These are phyloP conservation scores for Drosera spatulata DNA, from an alignment of 179 eudicot genomes.

Conservation along the genomic window DNA sequence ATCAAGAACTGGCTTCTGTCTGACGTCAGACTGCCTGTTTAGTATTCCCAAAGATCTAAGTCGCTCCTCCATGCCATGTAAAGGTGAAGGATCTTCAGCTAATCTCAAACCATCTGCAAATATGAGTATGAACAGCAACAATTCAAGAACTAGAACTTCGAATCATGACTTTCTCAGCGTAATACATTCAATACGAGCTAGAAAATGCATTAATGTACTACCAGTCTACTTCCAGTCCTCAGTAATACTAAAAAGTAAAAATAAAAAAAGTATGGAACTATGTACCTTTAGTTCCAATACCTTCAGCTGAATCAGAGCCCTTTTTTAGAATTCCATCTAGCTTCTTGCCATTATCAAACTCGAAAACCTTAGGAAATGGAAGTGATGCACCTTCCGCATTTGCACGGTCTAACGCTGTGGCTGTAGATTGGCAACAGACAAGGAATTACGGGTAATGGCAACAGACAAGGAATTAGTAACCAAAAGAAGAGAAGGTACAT, in stretches of 20 bases:
- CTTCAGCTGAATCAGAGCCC: slow-evolving; percentile 10
- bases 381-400: slow-evolving; percentile 81
- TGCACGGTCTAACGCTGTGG: slow-evolving; percentile 85
- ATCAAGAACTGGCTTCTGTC: slow-evolving; percentile 18
- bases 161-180: neutral
- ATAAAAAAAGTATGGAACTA: neutral
- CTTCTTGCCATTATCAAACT: slow-evolving; percentile 24
- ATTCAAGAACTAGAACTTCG: neutral
- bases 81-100: slow-evolving; percentile 17
- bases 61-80: slow-evolving; percentile 62
- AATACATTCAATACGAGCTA: neutral
- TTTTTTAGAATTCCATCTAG: slow-evolving; percentile 17
- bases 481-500: neutral
- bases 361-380: slow-evolving; percentile 58
- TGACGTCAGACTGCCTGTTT: slow-evolving; percentile 17
- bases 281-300: slow-evolving; percentile 38
- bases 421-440: slow-evolving; percentile 31
- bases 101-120: slow-evolving; percentile 27
- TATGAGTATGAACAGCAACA: neutral
- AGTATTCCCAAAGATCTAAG: slow-evolving; percentile 66
- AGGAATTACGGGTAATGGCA: slow-evolving; percentile 4
- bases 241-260: neutral
- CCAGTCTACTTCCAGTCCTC: neutral
- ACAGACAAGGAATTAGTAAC: neutral
- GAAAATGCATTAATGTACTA: neutral